Percentiles rank a stretch among this genome's conserved stretches.
These are phyloP conservation scores for Sporormia fimetaria DNA, from an alignment of 495 filamentous ascomycete species.

Conservation along the genomic window DNA sequence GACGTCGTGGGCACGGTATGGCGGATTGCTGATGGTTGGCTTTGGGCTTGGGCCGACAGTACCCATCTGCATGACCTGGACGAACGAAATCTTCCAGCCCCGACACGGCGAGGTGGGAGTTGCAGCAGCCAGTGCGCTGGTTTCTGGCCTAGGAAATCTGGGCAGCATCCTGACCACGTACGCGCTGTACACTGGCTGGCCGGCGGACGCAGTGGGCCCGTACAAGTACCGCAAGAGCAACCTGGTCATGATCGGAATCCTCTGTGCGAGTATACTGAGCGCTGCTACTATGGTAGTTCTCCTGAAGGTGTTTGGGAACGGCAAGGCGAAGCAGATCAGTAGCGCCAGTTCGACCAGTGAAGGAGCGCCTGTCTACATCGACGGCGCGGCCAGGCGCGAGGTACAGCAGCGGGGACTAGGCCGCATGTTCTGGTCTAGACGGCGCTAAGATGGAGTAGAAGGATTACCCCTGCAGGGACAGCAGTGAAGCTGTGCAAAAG, in stretches of 20 bases:
- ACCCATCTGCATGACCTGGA: constrained; percentile 88
- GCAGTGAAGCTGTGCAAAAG: too few species aligned
- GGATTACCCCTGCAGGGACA: too few species aligned
- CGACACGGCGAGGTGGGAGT: constrained; percentile 87
- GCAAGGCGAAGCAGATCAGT: constrained; percentile 38
- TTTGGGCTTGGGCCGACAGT: constrained; percentile 89
- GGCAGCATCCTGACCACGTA: constrained; percentile 82
- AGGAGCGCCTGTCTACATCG: constrained; percentile 42
- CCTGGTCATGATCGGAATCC: constrained; percentile 75
- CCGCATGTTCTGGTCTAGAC: constrained; percentile 40
- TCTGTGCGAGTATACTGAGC: constrained; percentile 63
- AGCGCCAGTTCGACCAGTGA: constrained; percentile 35
- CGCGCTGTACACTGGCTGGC: constrained; percentile 79
- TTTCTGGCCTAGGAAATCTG: constrained; percentile 75
- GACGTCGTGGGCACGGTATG: constrained; percentile 76
- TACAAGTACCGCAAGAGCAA: constrained; percentile 75
- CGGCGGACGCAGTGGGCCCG: constrained; percentile 55
- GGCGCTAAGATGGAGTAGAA: too few species aligned
- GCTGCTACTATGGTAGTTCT: constrained; percentile 56
- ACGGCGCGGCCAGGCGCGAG: constrained; percentile 63
- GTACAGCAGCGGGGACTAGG: constrained; percentile 54
- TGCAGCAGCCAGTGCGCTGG: constrained; percentile 74
- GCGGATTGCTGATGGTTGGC: constrained; percentile 77
- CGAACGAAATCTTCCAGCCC: constrained; percentile 77
- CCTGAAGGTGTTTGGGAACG: constrained; percentile 50